phyloP scores from a whole-genome alignment of 768 basidiomycete species.

The Rhizopogon vesiculosus region DNA sequence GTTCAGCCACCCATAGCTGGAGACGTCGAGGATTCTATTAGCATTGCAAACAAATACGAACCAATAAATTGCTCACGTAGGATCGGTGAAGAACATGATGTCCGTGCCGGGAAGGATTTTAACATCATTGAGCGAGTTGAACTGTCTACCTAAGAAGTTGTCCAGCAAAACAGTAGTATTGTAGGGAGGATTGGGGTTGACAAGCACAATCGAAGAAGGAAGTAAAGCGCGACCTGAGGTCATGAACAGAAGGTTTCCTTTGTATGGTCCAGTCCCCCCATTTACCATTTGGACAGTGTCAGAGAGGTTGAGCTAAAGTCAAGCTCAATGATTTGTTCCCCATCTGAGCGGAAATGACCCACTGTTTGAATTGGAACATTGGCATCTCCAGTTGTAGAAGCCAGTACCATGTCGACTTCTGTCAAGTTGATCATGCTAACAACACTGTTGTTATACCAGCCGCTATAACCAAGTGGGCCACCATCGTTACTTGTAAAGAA shows the following conservation, averaged over 20 bases:
- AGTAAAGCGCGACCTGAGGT: slow-evolving; percentile 61
- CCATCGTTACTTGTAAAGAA: slow-evolving; percentile 73
- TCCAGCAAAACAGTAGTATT: slow-evolving; percentile 69
- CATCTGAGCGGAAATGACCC: slow-evolving; percentile 4
- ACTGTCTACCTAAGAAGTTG: slow-evolving; percentile 77
- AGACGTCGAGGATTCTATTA: neutral
- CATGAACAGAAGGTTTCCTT: slow-evolving; percentile 52
- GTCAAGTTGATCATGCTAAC: slow-evolving; percentile 59
- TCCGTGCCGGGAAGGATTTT: slow-evolving; percentile 66
- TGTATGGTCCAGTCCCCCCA: slow-evolving; percentile 61
- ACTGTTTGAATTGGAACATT: slow-evolving; percentile 46
- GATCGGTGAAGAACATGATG: slow-evolving; percentile 73
- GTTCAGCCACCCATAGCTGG: slow-evolving; percentile 60
- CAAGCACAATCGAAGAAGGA: slow-evolving; percentile 59
- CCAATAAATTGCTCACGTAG: slow-evolving; percentile 38
- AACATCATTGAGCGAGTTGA: slow-evolving; percentile 78
- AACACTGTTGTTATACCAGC: slow-evolving; percentile 58
- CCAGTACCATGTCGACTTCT: slow-evolving; percentile 45
- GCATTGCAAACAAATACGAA: too few relatives aligned
- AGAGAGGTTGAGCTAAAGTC: slow-evolving; percentile 48
- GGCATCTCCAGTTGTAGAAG: slow-evolving; percentile 29
- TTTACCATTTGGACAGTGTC: slow-evolving; percentile 66
- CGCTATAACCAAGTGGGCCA: slow-evolving; percentile 57
- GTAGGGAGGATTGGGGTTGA: slow-evolving; percentile 59
- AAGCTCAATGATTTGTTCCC: neutral